Percentiles rank a stretch among this genome's conserved stretches.
These are phyloP conservation scores for Colletotrichum filicis DNA, from an alignment of 2,329 filamentous ascomycete genomes.

Conservation along the genomic window DNA sequence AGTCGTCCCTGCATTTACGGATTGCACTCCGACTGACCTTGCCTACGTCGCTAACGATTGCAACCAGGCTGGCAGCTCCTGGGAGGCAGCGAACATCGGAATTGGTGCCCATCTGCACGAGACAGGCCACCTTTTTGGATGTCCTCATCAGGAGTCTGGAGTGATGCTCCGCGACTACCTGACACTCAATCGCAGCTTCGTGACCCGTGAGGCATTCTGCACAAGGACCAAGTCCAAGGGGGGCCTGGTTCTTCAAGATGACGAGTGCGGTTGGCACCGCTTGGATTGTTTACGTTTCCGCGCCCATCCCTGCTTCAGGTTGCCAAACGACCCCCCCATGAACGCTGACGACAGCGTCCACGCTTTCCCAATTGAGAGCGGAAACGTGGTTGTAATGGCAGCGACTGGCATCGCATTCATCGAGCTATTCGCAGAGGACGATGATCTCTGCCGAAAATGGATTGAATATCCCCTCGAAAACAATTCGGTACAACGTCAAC, in stretches of 20 bases:
- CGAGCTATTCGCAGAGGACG: constrained; percentile 84
- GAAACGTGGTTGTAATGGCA: constrained; percentile 80
- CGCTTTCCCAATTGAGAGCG: constrained; percentile 85
- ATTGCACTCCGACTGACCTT: constrained; percentile 90
- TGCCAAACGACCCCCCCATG: constrained; percentile 77
- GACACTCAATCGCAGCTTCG: constrained; percentile 84
- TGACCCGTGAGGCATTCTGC: constrained; percentile 83
- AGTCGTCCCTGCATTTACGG: constrained; percentile 86
- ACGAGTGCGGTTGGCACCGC: constrained; percentile 93
- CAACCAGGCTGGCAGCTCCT: constrained; percentile 87
- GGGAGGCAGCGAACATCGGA: constrained; percentile 95
- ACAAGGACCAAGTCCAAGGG: constrained; percentile 89
- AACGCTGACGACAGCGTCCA: constrained; percentile 81
- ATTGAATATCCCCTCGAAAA: constrained; percentile 80
- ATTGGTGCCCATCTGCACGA: constrained; percentile 95
- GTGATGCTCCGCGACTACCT: constrained; percentile 93
- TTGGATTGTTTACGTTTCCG: constrained; percentile 90
- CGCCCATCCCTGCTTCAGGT: constrained; percentile 87
- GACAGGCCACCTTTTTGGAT: constrained; percentile 89
- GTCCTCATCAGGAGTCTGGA: constrained; percentile 89
- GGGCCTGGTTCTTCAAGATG: constrained; percentile 76
- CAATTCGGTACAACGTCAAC: constrained; percentile 73
- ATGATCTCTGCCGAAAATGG: constrained; percentile 82
- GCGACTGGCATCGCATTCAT: constrained; percentile 85
- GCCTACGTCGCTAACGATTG: constrained; percentile 85